Percentiles rank a stretch among this genome's conserved stretches.
Evolutionary conservation across 2,329 filamentous ascomycete species (phyloP).

Genomic region (Microsporum canis): DNA sequence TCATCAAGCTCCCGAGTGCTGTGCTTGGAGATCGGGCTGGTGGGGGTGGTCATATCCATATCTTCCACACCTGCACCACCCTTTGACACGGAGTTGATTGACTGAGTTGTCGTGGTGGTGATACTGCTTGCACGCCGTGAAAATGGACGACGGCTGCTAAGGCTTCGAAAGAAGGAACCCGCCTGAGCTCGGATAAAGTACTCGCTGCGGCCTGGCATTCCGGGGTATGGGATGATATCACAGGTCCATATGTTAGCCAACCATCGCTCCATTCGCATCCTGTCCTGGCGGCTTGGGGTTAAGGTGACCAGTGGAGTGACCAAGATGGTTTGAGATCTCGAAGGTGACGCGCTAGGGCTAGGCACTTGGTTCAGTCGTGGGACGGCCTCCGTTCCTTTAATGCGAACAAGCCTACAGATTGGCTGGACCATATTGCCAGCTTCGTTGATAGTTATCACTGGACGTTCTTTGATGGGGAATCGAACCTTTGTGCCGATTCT

Average conservation of each 20-base stretch:
- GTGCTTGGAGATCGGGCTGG: neutral
- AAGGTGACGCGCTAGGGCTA: constrained; percentile 7
- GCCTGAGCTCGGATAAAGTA: constrained; percentile 66
- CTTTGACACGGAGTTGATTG: constrained; percentile 7
- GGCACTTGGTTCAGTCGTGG: constrained; percentile 6
- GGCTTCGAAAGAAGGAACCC: constrained; percentile 74
- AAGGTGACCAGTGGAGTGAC: constrained; percentile 58
- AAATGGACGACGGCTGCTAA: constrained; percentile 70
- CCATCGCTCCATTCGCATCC: constrained; percentile 62
- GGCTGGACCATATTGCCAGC: constrained; percentile 9
- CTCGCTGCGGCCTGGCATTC: constrained; percentile 60
- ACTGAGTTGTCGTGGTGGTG: constrained; percentile 18
- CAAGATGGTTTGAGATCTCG: constrained; percentile 50
- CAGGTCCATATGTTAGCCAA: constrained; percentile 75
- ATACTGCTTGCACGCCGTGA: constrained; percentile 56
- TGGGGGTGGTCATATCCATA: neutral
- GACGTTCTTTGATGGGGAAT: constrained; percentile 21
- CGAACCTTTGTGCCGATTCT: constrained; percentile 6
- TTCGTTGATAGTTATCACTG: constrained; percentile 63
- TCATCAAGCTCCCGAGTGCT: constrained; percentile 6
- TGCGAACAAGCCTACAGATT: constrained; percentile 7
- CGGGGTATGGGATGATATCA: constrained; percentile 68
- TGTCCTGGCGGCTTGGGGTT: constrained; percentile 61
- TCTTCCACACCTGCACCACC: constrained; percentile 6
- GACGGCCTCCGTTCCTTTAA: constrained; percentile 15